phyloP scores from a whole-genome alignment of 495 filamentous ascomycete genomes.

The Oidiodendron maius region DNA sequence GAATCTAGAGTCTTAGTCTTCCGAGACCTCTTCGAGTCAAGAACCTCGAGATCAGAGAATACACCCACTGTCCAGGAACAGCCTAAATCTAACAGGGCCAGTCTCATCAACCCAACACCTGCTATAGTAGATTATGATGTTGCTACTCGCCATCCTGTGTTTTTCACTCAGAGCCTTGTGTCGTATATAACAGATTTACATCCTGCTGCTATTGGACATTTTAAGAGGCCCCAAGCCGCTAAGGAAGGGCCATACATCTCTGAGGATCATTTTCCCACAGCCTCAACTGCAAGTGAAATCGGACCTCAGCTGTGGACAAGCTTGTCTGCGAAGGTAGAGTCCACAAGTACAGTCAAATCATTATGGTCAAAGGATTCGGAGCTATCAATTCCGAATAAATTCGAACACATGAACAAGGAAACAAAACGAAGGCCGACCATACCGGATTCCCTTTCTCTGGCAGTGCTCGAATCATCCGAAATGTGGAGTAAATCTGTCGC shows the following conservation, averaged over 20 bases:
- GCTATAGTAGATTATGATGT: conserved; percentile 4
- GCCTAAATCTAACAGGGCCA: neutral
- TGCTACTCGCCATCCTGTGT: conserved; percentile 13
- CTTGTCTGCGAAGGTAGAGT: neutral
- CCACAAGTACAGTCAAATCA: neutral
- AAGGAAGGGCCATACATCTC: no score
- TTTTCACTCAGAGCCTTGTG: conserved; percentile 10
- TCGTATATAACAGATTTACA: conserved; percentile 9
- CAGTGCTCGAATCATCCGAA: conserved; percentile 2
- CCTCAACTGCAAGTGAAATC: neutral
- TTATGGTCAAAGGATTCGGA: neutral
- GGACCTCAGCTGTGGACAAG: neutral
- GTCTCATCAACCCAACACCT: no score
- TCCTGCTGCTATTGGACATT: conserved; percentile 14
- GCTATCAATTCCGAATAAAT: neutral
- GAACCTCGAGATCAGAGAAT: conserved; percentile 13
- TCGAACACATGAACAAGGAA: neutral
- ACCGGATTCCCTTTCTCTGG: neutral
- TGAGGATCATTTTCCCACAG: no score
- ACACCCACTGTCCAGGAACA: conserved; percentile 15
- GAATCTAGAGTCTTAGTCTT: conserved; percentile 20
- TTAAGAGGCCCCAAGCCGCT: neutral
- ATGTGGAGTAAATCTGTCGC: conserved; percentile 7
- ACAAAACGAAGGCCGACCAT: neutral
- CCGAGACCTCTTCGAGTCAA: conserved; percentile 12